A percentile compares a stretch with the other conserved stretches of the same genome.
These are phyloP conservation scores for Pleoardoris graminearum DNA, from an alignment of 2,329 filamentous ascomycete genomes.

Conservation along the genomic window DNA sequence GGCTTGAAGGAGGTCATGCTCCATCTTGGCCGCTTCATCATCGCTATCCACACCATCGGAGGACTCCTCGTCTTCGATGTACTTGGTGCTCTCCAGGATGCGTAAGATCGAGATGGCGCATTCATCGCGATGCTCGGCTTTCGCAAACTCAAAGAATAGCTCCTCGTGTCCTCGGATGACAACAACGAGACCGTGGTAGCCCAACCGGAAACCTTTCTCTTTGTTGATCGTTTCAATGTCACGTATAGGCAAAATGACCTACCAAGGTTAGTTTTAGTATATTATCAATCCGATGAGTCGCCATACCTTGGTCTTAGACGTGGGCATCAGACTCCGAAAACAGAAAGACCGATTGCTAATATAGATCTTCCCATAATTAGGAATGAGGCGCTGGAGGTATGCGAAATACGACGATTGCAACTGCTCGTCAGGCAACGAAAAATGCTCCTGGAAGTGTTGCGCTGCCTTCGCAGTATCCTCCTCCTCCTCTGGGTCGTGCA, in stretches of 20 bases:
- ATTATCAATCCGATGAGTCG: constrained; percentile 9
- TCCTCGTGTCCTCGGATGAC: constrained; percentile 94
- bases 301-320: constrained; percentile 76
- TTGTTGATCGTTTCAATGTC: constrained; percentile 94
- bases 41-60: constrained; percentile 70
- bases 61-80: constrained; percentile 70
- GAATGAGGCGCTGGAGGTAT: constrained; percentile 85
- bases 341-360: constrained; percentile 86
- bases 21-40: constrained; percentile 74
- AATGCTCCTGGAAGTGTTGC: constrained; percentile 81
- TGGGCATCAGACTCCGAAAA: constrained; percentile 87
- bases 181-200: constrained; percentile 88
- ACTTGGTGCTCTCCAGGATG: constrained; percentile 71
- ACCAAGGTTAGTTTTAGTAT: constrained; percentile 9
- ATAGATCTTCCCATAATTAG: constrained; percentile 95
- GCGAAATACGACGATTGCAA: constrained; percentile 89
- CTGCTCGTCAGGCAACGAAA: constrained; percentile 84
- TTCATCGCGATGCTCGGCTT: constrained; percentile 79
- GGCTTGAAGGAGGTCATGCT: constrained; percentile 78
- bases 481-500: constrained; percentile 60
- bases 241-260: constrained; percentile 80
- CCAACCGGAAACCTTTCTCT: constrained; percentile 91
- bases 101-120: constrained; percentile 81
- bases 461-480: constrained; percentile 58
- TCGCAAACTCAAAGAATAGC: constrained; percentile 90